Percentiles rank a stretch among this genome's conserved stretches.
These are phyloP conservation scores for Mortierella claussenii DNA, from an alignment of 192 early-diverging fungal genomes.

Conservation along the genomic window DNA sequence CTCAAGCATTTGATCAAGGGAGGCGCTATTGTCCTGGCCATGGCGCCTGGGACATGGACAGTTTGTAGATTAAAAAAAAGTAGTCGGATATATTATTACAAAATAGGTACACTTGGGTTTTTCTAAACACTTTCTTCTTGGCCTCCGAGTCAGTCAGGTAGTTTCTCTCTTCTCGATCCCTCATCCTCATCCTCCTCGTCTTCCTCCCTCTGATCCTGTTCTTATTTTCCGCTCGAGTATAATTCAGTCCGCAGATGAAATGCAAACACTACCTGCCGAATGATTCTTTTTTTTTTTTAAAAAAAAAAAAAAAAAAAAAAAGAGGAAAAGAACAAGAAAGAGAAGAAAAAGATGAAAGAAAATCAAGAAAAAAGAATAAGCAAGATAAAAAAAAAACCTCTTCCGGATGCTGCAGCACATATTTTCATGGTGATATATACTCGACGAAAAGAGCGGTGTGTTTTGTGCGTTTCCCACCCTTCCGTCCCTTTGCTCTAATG, in stretches of 20 bases:
- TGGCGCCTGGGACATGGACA: too few relatives aligned
- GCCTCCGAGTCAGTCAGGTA: too few relatives aligned
- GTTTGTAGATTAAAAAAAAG: too few relatives aligned
- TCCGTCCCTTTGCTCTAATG: constrained; percentile 17
- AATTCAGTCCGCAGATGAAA: too few relatives aligned
- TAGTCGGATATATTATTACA: constrained; percentile 40
- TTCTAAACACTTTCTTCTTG: constrained; percentile 47
- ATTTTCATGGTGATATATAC: constrained; percentile 48
- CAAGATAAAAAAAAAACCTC: neutral
- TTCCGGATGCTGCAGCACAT: constrained; percentile 42
- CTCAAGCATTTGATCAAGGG: too few relatives aligned
- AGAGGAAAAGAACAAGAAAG: neutral
- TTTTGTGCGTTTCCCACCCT: constrained; percentile 55
- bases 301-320: neutral
- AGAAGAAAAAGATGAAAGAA: neutral
- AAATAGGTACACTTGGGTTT: constrained; percentile 37
- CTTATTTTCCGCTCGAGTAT: too few relatives aligned
- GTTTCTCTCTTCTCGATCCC: too few relatives aligned
- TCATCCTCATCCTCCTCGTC: neutral
- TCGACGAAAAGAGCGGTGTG: constrained; percentile 40
- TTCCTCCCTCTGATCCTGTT: too few relatives aligned
- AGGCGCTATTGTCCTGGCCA: too few relatives aligned
- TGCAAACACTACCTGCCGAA: too few relatives aligned
- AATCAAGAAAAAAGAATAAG: neutral
- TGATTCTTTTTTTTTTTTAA: constrained; percentile 5